Percentiles rank a stretch among this genome's conserved stretches.
phyloP scores from a whole-genome alignment of 805 yeast species.

The Metschnikowia noctiluminum region DNA sequence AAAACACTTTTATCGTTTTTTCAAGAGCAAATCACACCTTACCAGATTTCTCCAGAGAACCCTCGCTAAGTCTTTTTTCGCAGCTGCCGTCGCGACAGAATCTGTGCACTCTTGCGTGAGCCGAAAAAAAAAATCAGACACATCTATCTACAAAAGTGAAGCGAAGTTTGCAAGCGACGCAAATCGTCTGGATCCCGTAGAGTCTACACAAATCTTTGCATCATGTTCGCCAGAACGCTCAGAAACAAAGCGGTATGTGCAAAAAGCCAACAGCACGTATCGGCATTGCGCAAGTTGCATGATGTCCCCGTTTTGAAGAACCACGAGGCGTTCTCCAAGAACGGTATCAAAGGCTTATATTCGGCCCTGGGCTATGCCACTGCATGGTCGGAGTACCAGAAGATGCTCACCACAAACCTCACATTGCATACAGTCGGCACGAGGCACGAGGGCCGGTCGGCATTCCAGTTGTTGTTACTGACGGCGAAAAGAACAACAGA shows the following conservation, averaged over 20 bases:
- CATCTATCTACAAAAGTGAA: background rate
- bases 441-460: conserved; percentile 68
- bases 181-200: too few relatives aligned
- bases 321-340: conserved; percentile 32
- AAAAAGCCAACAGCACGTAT: background rate
- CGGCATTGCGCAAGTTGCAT: conserved; percentile 41
- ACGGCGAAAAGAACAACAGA: conserved; percentile 65
- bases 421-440: conserved; percentile 72
- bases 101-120: background rate
- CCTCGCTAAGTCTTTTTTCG: background rate
- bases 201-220: too few relatives aligned
- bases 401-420: conserved; percentile 55
- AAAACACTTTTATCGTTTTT: too few relatives aligned
- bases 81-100: conserved; percentile 2
- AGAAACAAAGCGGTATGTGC: background rate
- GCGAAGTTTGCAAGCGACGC: background rate
- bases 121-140: background rate
- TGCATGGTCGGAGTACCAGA: conserved; percentile 84
- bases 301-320: conserved; percentile 56
- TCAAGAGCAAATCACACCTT: background rate
- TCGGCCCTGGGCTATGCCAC: conserved; percentile 61
- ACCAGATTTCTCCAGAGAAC: too few relatives aligned
- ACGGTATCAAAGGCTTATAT: conserved; percentile 66
- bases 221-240: conserved; percentile 6
- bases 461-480: conserved; percentile 65